Evolutionary conservation across 176 grass and related monocot genomes (phyloP).

Genomic region (Pontederia crassipes): DNA sequence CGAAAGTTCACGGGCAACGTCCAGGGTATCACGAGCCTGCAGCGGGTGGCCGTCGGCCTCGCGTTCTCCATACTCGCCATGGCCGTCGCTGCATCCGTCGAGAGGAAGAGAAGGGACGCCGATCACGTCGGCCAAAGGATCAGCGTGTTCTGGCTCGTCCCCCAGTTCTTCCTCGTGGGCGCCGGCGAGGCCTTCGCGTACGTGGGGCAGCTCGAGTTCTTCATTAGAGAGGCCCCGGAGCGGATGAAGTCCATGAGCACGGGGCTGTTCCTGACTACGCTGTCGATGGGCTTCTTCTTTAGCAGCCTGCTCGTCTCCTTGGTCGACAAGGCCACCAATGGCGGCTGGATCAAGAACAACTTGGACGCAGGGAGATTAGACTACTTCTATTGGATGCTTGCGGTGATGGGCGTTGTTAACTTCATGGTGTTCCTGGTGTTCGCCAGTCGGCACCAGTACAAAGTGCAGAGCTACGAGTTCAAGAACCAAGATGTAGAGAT

Average conservation of each 20-base stretch:
- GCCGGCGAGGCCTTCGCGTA: background rate
- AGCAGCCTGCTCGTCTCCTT: background rate
- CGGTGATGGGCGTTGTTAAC: slow-evolving; percentile 36
- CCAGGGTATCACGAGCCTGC: slow-evolving; percentile 43
- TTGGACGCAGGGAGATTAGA: slow-evolving; percentile 36
- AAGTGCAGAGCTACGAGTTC: background rate
- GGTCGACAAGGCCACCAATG: slow-evolving; percentile 4
- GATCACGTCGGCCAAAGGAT: background rate
- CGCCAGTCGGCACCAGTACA: slow-evolving; percentile 36
- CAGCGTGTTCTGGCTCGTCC: slow-evolving; percentile 1
- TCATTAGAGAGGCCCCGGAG: background rate
- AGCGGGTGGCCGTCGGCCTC: slow-evolving; percentile 41
- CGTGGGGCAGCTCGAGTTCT: background rate
- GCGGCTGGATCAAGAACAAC: slow-evolving; percentile 29
- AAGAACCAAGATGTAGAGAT: background rate
- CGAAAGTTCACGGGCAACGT: slow-evolving; percentile 20
- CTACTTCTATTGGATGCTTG: slow-evolving; percentile 56
- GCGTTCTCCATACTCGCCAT: slow-evolving; percentile 37
- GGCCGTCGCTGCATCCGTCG: slow-evolving; percentile 29
- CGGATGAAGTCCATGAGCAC: background rate
- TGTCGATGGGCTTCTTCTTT: background rate
- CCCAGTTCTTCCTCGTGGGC: background rate
- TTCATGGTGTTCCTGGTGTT: slow-evolving; percentile 35
- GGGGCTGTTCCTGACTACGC: background rate
- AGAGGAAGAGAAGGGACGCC: slow-evolving; percentile 13